A percentile compares a stretch with the other conserved stretches of the same genome.
These are phyloP conservation scores for Aspergillus carlsbadensis DNA, from an alignment of 495 filamentous ascomycete genomes.

Conservation along the genomic window DNA sequence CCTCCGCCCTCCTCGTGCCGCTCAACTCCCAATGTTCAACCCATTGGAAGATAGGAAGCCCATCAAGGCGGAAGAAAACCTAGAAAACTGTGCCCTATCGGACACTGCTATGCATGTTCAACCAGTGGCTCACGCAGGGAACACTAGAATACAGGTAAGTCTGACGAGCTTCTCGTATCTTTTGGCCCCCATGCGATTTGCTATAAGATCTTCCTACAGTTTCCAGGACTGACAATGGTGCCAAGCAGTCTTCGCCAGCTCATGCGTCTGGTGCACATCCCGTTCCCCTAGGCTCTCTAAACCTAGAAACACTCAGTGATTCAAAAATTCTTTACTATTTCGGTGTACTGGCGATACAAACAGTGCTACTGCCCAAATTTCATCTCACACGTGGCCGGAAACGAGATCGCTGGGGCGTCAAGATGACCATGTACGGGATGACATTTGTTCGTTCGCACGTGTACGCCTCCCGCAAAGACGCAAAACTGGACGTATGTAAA, in stretches of 20 bases:
- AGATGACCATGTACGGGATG: constrained; percentile 35
- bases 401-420: constrained; percentile 20
- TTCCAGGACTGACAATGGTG: neutral
- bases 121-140: too few species aligned
- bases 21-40: too few species aligned
- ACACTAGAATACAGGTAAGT: too few species aligned
- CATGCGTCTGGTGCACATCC: neutral
- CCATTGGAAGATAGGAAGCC: too few species aligned
- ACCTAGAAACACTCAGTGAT: constrained; percentile 7
- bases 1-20: too few species aligned
- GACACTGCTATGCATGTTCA: too few species aligned
- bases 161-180: too few species aligned
- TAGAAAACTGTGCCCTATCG: too few species aligned
- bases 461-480: constrained; percentile 9
- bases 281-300: constrained; percentile 2
- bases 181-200: too few species aligned
- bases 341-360: constrained; percentile 27
- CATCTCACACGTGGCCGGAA: constrained; percentile 17
- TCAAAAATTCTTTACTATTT: constrained; percentile 34
- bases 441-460: constrained; percentile 21
- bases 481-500: constrained; percentile 29
- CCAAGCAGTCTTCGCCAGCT: neutral
- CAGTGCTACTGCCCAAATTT: constrained; percentile 26
- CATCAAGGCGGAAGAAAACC: too few species aligned
- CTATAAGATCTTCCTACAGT: too few species aligned